phyloP scores from a whole-genome alignment of 352 stramenopile species.

The Aphanomyces euteiches region DNA sequence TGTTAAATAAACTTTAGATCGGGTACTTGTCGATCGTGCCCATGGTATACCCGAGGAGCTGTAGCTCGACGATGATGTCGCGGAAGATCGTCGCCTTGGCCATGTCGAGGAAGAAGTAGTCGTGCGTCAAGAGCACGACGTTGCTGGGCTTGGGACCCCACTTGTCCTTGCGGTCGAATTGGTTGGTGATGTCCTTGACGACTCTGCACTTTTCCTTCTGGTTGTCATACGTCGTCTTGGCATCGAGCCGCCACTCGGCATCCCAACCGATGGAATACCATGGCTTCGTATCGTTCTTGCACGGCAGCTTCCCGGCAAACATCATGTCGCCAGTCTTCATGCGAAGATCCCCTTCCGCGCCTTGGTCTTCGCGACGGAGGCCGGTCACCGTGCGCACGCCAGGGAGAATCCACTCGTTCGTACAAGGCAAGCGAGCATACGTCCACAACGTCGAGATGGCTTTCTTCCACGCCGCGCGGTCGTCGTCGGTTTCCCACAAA shows the following conservation, averaged over 20 bases:
- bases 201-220: slow-evolving; percentile 3
- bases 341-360: background rate
- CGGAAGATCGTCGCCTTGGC: slow-evolving; percentile 19
- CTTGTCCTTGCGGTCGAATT: slow-evolving; percentile 10
- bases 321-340: background rate
- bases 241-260: slow-evolving; percentile 5
- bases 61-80: slow-evolving; percentile 18
- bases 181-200: slow-evolving; percentile 4
- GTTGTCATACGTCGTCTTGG: background rate
- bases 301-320: background rate
- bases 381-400: background rate
- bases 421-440: slow-evolving; percentile 16
- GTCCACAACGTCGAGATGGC: slow-evolving; percentile 12
- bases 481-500: slow-evolving; percentile 7
- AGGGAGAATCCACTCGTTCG: slow-evolving; percentile 10
- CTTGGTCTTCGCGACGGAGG: background rate
- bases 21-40: slow-evolving; percentile 15
- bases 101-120: background rate
- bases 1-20: background rate
- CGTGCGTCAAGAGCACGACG: slow-evolving; percentile 18
- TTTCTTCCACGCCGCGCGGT: background rate
- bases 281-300: slow-evolving; percentile 13
- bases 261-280: slow-evolving; percentile 18
- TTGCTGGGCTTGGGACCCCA: background rate
- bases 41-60: slow-evolving; percentile 15